Base-by-base conservation (phyloP, 176 grass and related monocot genomes). In the Leersia perrieri region DNA sequence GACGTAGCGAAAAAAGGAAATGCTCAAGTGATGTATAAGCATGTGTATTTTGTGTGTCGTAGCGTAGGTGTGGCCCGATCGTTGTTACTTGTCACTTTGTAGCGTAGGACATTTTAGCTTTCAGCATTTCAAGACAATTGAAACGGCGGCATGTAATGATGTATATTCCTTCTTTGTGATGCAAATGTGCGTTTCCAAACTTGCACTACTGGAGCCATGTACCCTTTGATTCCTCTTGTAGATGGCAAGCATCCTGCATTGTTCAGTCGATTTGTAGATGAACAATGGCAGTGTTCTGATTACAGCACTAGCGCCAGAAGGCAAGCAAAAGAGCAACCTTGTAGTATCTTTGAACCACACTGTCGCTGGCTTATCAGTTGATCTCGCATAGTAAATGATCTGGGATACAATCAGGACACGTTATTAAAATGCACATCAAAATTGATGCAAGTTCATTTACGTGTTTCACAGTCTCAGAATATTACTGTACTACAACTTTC, bases 401-500 rank as follows among this genome's bases (percentile, higher is more conserved):
- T n/a, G n/a, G n/a, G n/a, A n/a, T n/a, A n/a, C 16, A 75, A 5
- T 47, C 62, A 25, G 3, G 70, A 18, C 15, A 34, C 11, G 36
- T 12, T 18, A 33, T n/a, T 57, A 63, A 81, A 62, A 45, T 68
- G 25, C 9, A 29, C 36, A n/a, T 33, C 5, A 47, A 51, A 11
- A 18, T 7, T 3, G 32, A 0, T 49, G 5, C 30, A 76, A 70
- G 12, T 14, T 62, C 4, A 29, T 40, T 1, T 26, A 13, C 3
- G 29, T 6, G 26, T 25, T 7, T 44, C 41, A 44, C 41, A 3
- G 12, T 44, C 14, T 44, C 13, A 42, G 36, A 77, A 22, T 64
- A 29, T 83, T 66, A n/a, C n/a, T n/a, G n/a, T n/a, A n/a, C n/a
- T n/a, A 92, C 86, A 60, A 98, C 89, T 71, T 92, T 94, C 71